Evolutionary conservation across 2,329 filamentous ascomycete genomes (phyloP).

Genomic region (Aspergillus sp.): DNA sequence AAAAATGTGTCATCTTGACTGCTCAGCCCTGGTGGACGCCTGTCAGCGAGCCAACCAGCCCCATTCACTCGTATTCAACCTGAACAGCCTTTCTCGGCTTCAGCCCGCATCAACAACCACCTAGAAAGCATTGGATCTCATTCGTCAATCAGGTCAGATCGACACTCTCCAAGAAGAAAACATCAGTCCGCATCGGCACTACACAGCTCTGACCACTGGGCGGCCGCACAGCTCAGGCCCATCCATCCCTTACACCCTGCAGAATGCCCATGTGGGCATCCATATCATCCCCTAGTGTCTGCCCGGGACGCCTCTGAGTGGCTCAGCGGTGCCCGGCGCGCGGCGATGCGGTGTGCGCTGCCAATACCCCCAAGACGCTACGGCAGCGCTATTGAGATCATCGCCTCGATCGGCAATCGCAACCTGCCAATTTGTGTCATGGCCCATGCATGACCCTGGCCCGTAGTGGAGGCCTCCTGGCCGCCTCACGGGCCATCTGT

Average conservation of each 20-base stretch:
- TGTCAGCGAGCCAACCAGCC: not conserved
- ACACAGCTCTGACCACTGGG: not conserved
- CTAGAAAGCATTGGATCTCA: not conserved
- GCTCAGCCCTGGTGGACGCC: not conserved
- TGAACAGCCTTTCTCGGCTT: not conserved
- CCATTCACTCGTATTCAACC: not conserved
- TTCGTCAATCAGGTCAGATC: not conserved
- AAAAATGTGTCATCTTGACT: not conserved
- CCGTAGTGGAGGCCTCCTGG: not conserved
- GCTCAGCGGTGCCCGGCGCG: not conserved
- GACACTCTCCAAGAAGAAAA: not conserved
- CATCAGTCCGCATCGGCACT: not conserved
- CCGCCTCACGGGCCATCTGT: not conserved
- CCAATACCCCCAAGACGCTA: conserved; percentile 5
- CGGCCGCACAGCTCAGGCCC: not conserved
- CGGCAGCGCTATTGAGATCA: conserved; percentile 5
- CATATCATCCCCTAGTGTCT: not conserved
- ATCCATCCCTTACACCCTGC: not conserved
- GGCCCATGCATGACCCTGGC: not conserved
- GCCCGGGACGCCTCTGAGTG: not conserved
- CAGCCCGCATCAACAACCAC: not conserved
- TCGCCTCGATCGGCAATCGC: conserved; percentile 5
- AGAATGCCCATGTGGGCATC: not conserved
- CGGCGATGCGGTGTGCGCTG: conserved; percentile 6
- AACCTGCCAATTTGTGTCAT: not conserved